A percentile compares a stretch with the other conserved stretches of the same genome.
Evolutionary conservation across 1,284 basidiomycete species (phyloP).

Genomic region (Leccinum laetum): DNA sequence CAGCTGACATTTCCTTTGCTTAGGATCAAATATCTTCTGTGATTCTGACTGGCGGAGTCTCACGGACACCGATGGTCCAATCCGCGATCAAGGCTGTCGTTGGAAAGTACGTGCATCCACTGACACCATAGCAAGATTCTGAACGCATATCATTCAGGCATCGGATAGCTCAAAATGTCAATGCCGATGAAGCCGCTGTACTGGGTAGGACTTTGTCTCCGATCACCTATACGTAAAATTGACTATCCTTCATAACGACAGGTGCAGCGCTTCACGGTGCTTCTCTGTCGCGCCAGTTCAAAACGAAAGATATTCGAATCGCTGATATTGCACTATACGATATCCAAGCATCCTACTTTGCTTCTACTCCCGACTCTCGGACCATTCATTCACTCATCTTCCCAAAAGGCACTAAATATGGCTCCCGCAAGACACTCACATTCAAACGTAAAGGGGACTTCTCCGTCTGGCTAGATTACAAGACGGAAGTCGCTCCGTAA

Average conservation of each 20-base stretch:
- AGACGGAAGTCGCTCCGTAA: constrained; percentile 56
- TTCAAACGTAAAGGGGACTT: constrained; percentile 82
- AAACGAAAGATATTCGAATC: constrained; percentile 93
- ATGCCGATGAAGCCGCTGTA: constrained; percentile 96
- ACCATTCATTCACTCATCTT: constrained; percentile 77
- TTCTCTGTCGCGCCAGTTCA: constrained; percentile 87
- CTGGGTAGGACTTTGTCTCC: constrained; percentile 51
- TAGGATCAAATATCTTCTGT: constrained; percentile 84
- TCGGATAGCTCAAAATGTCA: constrained; percentile 92
- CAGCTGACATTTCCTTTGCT: constrained; percentile 5
- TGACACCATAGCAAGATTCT: constrained; percentile 4
- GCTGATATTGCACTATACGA: constrained; percentile 74
- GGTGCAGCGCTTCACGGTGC: constrained; percentile 93
- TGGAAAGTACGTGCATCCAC: constrained; percentile 56
- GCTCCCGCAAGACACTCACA: constrained; percentile 81
- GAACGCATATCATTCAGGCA: constrained; percentile 41
- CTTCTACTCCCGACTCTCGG: constrained; percentile 59
- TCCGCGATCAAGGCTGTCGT: constrained; percentile 74
- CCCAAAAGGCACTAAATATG: constrained; percentile 70
- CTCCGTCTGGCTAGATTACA: constrained; percentile 71
- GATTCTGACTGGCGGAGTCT: constrained; percentile 88
- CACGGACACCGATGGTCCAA: constrained; percentile 93
- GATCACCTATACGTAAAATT: constrained; percentile 1
- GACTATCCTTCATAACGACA: constrained; percentile 20
- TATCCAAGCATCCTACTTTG: constrained; percentile 75